Evolutionary conservation across 1,139 yeast species (phyloP).

Genomic region (Suhomyces guaymorum): DNA sequence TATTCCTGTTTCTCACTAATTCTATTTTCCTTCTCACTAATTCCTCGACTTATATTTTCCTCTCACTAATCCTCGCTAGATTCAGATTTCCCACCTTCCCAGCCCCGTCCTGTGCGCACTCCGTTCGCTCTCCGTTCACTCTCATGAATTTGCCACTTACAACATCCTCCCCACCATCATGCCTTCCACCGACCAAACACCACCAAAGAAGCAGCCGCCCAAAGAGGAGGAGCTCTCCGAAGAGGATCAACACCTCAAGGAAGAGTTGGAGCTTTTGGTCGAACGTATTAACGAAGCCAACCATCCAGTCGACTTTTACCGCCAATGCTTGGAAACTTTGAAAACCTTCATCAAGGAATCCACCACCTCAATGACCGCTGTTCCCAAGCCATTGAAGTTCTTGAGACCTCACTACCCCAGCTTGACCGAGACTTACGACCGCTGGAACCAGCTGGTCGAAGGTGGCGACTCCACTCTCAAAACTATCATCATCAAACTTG

Average conservation of each 20-base stretch:
- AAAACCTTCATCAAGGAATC: slow-evolving; percentile 84
- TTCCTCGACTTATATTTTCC: no score
- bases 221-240: slow-evolving; percentile 85
- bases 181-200: no score
- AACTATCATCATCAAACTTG: slow-evolving; percentile 37
- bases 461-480: slow-evolving; percentile 18
- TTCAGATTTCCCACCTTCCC: no score
- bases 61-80: no score
- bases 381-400: slow-evolving; percentile 96
- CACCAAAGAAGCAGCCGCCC: slow-evolving; percentile 34
- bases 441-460: slow-evolving; percentile 60
- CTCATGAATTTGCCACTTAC: slow-evolving; percentile 5
- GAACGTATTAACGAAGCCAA: slow-evolving; percentile 59
- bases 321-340: slow-evolving; percentile 62
- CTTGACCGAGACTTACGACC: slow-evolving; percentile 63
- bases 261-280: slow-evolving; percentile 83
- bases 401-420: slow-evolving; percentile 81
- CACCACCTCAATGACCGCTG: slow-evolving; percentile 98
- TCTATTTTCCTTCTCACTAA: no score
- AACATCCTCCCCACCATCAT: slow-evolving; percentile 20
- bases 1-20: no score
- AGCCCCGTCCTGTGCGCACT: no score
- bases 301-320: slow-evolving; percentile 51
- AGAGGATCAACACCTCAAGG: slow-evolving; percentile 88
- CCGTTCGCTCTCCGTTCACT: slow-evolving; percentile 13